Evolutionary conservation across 1,284 basidiomycete genomes (phyloP).

Genomic region (Cystobasidiaceae sp.): DNA sequence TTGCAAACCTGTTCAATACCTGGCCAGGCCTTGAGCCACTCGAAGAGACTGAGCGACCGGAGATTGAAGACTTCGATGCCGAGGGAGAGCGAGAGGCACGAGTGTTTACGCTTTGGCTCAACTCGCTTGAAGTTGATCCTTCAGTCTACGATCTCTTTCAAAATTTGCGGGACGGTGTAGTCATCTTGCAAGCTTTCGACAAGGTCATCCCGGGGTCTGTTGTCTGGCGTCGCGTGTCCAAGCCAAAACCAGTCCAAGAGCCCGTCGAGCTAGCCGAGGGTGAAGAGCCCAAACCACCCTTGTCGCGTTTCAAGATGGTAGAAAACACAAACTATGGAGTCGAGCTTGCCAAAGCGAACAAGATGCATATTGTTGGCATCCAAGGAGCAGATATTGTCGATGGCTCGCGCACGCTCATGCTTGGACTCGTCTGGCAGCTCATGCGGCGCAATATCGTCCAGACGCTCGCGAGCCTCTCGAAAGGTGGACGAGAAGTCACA

Average conservation of each 20-base stretch:
- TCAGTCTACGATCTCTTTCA: constrained; percentile 95
- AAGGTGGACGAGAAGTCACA: constrained; percentile 70
- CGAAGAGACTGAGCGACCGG: constrained; percentile 71
- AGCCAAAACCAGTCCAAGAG: constrained; percentile 51
- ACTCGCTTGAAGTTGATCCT: constrained; percentile 92
- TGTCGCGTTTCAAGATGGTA: constrained; percentile 93
- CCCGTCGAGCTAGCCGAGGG: constrained; percentile 57
- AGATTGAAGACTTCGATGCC: constrained; percentile 94
- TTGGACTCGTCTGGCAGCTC: constrained; percentile 95
- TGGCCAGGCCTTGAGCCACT: constrained; percentile 88
- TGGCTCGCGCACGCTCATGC: constrained; percentile 79
- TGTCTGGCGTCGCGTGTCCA: constrained; percentile 86
- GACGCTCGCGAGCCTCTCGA: constrained; percentile 69
- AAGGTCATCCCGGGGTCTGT: constrained; percentile 89
- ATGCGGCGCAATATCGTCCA: constrained; percentile 89
- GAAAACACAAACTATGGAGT: constrained; percentile 98
- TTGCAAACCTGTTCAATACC: constrained; percentile 98
- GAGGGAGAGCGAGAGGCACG: constrained; percentile 97
- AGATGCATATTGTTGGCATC: constrained; percentile 94
- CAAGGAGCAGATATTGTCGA: constrained; percentile 97
- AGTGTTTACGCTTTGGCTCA: constrained; percentile 96
- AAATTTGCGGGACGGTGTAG: constrained; percentile 80
- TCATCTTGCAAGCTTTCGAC: constrained; percentile 94
- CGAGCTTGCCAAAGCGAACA: constrained; percentile 84
- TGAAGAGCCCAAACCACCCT: constrained; percentile 67